These are phyloP conservation scores for Phytophthora sansomeana DNA, from an alignment of 352 stramenopile species.

Conservation along the genomic window DNA sequence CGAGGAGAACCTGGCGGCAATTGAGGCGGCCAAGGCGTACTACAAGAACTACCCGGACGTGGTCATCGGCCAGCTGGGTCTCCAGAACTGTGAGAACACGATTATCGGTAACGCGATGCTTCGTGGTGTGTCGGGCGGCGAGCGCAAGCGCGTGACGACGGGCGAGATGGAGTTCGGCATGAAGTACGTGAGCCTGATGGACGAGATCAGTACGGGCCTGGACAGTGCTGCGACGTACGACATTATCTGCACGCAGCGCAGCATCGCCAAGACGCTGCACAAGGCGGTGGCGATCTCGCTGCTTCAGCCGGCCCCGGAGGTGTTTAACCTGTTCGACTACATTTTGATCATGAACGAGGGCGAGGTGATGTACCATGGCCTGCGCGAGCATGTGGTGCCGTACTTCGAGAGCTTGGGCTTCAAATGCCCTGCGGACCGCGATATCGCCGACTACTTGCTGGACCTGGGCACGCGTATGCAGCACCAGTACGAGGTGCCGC, in stretches of 20 bases:
- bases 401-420: slow-evolving; percentile 33
- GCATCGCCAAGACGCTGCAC: slow-evolving; percentile 46
- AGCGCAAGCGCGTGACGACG: slow-evolving; percentile 74
- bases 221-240: slow-evolving; percentile 59
- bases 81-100: slow-evolving; percentile 60
- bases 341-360: slow-evolving; percentile 51
- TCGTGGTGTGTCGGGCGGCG: slow-evolving; percentile 69
- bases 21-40: slow-evolving; percentile 29
- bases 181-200: slow-evolving; percentile 72
- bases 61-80: slow-evolving; percentile 40
- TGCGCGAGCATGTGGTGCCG: slow-evolving; percentile 25
- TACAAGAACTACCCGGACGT: slow-evolving; percentile 38
- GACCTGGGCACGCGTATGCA: slow-evolving; percentile 49
- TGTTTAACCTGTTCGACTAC: slow-evolving; percentile 57
- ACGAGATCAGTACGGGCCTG: slow-evolving; percentile 66
- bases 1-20: slow-evolving; percentile 25
- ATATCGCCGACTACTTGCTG: slow-evolving; percentile 35
- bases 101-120: slow-evolving; percentile 66
- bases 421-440: slow-evolving; percentile 29
- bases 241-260: slow-evolving; percentile 47
- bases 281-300: slow-evolving; percentile 73
- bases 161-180: slow-evolving; percentile 90
- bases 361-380: slow-evolving; percentile 46
- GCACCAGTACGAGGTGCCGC: slow-evolving; percentile 43
- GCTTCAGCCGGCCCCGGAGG: slow-evolving; percentile 78